Base-by-base conservation (phyloP, 2,329 filamentous ascomycete species). In the Trichoderma atrobrunneum region DNA sequence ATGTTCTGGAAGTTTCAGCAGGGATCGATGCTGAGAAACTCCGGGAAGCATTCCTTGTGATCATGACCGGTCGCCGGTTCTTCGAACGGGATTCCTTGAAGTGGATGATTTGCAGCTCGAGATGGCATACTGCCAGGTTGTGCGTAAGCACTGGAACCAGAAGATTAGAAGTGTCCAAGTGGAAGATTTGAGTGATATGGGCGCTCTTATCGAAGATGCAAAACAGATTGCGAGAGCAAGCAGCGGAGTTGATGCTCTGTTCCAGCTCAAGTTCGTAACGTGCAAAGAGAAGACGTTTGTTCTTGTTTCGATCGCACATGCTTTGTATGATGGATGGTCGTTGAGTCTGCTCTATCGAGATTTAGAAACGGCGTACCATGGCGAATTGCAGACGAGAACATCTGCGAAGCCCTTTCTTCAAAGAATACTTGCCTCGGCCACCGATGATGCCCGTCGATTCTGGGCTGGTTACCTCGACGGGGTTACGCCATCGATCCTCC, bases 321-420 rank as follows among this genome's bases (percentile, higher is more conserved):
- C 94, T 1, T 85, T 97, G 24, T 98, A 98, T 75, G 95, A 98
- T 78, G 95, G 95, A 0, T 94, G 91, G 88, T 97, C 94, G 3
- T 86, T 98, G 14, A 84, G 85, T 4, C 82, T 97, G 18, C 81
- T 98, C 1, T 93, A 96, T 76, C 84, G 87, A 57, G 90, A 96
- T 76, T 86, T 97, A 1, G 80, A 85, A 18, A 83, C 81, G n/a
- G 89, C 91, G 2, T 97, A 97, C 74, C 62, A 83, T 5, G 83
- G 83, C 5, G 74, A 79, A 0, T 78, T 83, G 12, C 74, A 76
- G 3, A 48, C 79, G 1, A 85, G 89, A 5, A 83, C 85, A 11
- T 79, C 83, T 0, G 87, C 89, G 43, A 83, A 87, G 48, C 74
- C 81, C 1, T 86, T 90, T 26, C 81, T 97, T 2, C 66, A 74